Evolutionary conservation across 176 grass and related monocot genomes (phyloP).

Genomic region (Triticum turgidum): DNA sequence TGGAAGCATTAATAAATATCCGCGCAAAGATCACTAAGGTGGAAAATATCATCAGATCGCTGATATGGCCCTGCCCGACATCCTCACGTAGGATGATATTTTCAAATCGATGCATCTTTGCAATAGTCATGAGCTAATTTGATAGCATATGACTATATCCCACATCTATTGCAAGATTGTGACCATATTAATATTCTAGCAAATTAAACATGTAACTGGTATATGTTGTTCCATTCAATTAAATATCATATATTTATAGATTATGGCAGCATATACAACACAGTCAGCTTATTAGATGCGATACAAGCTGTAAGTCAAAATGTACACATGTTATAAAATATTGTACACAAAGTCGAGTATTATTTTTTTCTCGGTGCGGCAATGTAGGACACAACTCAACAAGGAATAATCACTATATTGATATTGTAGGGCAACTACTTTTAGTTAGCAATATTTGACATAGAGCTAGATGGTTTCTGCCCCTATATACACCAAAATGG

Average conservation of each 20-base stretch:
- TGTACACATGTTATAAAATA: not conserved
- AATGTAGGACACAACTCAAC: not conserved
- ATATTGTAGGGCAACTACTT: not conserved
- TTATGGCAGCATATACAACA: not conserved
- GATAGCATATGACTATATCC: not conserved
- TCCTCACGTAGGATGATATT: no score
- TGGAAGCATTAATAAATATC: no score
- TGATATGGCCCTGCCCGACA: no score
- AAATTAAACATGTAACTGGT: not conserved
- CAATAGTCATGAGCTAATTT: no score
- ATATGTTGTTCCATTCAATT: not conserved
- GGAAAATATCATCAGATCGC: no score
- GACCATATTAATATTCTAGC: not conserved
- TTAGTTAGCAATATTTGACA: not conserved
- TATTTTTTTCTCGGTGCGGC: not conserved
- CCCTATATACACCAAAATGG: not conserved
- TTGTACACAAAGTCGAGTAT: not conserved
- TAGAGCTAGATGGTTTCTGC: constrained; percentile 4
- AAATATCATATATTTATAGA: not conserved
- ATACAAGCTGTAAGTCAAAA: not conserved
- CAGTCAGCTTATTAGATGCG: not conserved
- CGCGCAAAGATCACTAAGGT: no score
- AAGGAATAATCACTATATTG: not conserved
- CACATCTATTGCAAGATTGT: no score
- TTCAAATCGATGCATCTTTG: no score